Evolutionary conservation across 768 basidiomycete species (phyloP).

Genomic region (Coprinopsis cinerea): DNA sequence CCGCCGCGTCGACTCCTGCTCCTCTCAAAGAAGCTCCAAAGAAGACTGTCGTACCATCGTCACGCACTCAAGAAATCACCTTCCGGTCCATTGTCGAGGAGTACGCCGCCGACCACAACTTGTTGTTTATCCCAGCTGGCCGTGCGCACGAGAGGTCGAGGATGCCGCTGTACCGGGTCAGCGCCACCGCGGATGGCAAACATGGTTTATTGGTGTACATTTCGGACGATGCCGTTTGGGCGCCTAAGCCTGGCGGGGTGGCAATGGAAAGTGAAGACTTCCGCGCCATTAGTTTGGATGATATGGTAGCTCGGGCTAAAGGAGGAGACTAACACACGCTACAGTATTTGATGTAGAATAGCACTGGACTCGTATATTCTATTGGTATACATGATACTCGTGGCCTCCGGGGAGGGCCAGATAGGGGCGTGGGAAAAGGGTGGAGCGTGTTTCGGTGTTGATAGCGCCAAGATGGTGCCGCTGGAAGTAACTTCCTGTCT

Average conservation of each 20-base stretch:
- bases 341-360: no score
- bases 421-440: no score
- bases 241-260: conserved; percentile 40
- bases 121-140: conserved; percentile 87
- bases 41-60: conserved; percentile 29
- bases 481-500: no score
- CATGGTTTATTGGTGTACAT: conserved; percentile 88
- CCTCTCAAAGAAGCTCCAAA: conserved; percentile 27
- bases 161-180: conserved; percentile 86
- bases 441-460: no score
- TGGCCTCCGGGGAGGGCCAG: no score
- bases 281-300: conserved; percentile 77
- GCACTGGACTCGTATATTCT: no score
- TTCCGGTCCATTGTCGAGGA: conserved; percentile 95
- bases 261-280: conserved; percentile 55
- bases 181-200: conserved; percentile 70
- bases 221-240: conserved; percentile 92
- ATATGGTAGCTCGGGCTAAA: conserved; percentile 70
- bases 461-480: no score
- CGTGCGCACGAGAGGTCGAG: conserved; percentile 78
- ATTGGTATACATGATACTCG: no score
- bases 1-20: conserved; percentile 24
- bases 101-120: conserved; percentile 74
- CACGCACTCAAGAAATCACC: conserved; percentile 75
- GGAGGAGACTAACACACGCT: neutral